These are phyloP conservation scores for Termitomyces sp. DNA, from an alignment of 768 basidiomycete species.

Conservation along the genomic window DNA sequence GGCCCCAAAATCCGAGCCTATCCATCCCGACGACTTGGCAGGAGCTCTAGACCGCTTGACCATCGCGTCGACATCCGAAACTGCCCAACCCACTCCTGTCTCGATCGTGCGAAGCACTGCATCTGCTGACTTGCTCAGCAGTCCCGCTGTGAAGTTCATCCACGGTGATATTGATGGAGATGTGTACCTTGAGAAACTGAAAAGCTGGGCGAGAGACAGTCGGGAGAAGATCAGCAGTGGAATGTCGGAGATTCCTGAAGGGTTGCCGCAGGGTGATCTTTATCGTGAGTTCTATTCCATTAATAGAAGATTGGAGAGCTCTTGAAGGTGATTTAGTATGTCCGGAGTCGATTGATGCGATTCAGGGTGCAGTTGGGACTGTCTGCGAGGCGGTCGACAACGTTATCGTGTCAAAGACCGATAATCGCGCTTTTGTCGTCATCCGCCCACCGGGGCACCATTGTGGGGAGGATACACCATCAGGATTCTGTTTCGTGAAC, in stretches of 20 bases:
- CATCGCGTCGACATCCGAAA: slow-evolving; percentile 18
- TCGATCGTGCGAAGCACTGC: slow-evolving; percentile 49
- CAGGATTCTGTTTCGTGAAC: slow-evolving; percentile 94
- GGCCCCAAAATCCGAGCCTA: not conserved
- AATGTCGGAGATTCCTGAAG: slow-evolving; percentile 71
- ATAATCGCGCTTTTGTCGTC: slow-evolving; percentile 53
- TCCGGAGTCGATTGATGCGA: slow-evolving; percentile 66
- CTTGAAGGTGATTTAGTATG: slow-evolving; percentile 48
- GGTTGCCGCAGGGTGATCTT: slow-evolving; percentile 71
- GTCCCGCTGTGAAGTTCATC: slow-evolving; percentile 66
- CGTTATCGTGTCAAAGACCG: slow-evolving; percentile 32
- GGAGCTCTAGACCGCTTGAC: slow-evolving; percentile 41
- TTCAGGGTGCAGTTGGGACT: slow-evolving; percentile 77
- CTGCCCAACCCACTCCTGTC: slow-evolving; percentile 23
- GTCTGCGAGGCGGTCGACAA: slow-evolving; percentile 86
- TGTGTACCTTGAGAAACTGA: slow-evolving; percentile 60
- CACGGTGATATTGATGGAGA: slow-evolving; percentile 69
- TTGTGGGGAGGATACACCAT: slow-evolving; percentile 85
- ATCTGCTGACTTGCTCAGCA: slow-evolving; percentile 46
- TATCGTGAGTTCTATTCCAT: slow-evolving; percentile 57
- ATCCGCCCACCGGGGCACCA: slow-evolving; percentile 93
- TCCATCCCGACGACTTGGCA: slow-evolving; percentile 35
- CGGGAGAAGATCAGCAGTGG: slow-evolving; percentile 53
- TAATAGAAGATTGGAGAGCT: not conserved
- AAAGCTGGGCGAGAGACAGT: slow-evolving; percentile 55